Percentiles rank a stretch among this genome's conserved stretches.
Conservation (phyloP, 2,329 filamentous ascomycete genomes). For the Calonectria honghensis region DNA sequence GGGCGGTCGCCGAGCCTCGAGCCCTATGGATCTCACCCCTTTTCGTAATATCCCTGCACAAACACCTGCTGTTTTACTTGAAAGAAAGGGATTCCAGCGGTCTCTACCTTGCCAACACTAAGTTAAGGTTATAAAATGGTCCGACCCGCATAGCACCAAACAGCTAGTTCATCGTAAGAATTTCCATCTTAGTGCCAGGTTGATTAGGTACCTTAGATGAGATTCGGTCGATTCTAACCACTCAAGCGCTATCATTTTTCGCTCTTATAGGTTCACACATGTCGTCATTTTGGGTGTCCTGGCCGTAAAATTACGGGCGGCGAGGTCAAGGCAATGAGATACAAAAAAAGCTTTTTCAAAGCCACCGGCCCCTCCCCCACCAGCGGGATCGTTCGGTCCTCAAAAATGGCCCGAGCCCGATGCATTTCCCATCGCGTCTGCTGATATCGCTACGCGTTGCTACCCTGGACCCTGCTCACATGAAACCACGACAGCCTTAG, state of each 20-base stretch:
- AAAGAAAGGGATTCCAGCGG: not conserved
- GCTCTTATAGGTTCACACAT: not conserved
- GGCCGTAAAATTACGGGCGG: not conserved
- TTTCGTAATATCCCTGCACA: slow-evolving; percentile 1
- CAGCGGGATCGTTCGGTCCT: not conserved
- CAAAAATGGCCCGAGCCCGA: not conserved
- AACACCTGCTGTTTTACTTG: not conserved
- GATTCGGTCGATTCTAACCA: not conserved
- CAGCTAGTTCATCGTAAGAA: not conserved
- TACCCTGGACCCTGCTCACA: not conserved
- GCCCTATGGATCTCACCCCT: not conserved
- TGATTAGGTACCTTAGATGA: not conserved
- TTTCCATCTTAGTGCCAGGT: not conserved
- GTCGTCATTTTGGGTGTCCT: too few relatives aligned
- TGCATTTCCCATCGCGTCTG: not conserved
- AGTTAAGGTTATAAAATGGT: slow-evolving; percentile 18
- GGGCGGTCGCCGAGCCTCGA: not conserved
- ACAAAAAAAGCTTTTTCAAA: not conserved
- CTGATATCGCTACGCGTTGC: not conserved
- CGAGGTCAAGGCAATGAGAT: not conserved
- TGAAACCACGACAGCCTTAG: not conserved
- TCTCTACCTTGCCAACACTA: not conserved
- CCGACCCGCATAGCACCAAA: not conserved
- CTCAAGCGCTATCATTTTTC: not conserved
- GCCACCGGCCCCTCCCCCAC: not conserved